Percentiles rank a stretch among this genome's conserved stretches.
These are phyloP conservation scores for Bisporella sp. DNA, from an alignment of 2,329 filamentous ascomycete genomes.

Conservation along the genomic window DNA sequence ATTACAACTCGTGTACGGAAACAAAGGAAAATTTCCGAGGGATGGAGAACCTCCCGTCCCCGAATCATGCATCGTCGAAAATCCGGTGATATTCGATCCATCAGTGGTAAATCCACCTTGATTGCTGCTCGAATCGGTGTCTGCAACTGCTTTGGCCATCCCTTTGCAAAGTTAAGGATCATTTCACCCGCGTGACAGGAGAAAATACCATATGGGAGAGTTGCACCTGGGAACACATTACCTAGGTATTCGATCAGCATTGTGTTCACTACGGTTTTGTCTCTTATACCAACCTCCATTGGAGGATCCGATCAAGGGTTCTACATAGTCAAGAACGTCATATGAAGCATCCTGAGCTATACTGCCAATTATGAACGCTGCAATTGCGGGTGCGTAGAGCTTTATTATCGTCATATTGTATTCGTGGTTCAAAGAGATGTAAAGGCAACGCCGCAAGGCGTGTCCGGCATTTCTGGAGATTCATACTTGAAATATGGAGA, in stretches of 20 bases:
- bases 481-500: no score
- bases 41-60: slow-evolving; percentile 47
- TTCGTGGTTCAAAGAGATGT: no score
- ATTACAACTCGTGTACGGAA: slow-evolving; percentile 56
- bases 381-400: not conserved
- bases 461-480: no score
- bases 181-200: no score
- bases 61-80: slow-evolving; percentile 34
- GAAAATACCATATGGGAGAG: slow-evolving; percentile 39
- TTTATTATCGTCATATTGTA: no score
- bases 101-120: slow-evolving; percentile 49
- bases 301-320: slow-evolving; percentile 48
- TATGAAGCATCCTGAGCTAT: slow-evolving; percentile 14
- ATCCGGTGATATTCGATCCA: slow-evolving; percentile 29
- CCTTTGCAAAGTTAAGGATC: slow-evolving; percentile 28
- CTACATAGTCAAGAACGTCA: slow-evolving; percentile 34
- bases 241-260: slow-evolving; percentile 11
- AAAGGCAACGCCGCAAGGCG: no score
- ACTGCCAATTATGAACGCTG: not conserved
- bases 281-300: slow-evolving; percentile 37
- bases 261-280: not conserved
- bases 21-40: slow-evolving; percentile 67
- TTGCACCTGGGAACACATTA: slow-evolving; percentile 50
- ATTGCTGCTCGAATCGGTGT: slow-evolving; percentile 44
- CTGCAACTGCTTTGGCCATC: slow-evolving; percentile 44